These are phyloP conservation scores for Coriaria nepalensis DNA, from an alignment of 306 rosid genomes.

Conservation along the genomic window DNA sequence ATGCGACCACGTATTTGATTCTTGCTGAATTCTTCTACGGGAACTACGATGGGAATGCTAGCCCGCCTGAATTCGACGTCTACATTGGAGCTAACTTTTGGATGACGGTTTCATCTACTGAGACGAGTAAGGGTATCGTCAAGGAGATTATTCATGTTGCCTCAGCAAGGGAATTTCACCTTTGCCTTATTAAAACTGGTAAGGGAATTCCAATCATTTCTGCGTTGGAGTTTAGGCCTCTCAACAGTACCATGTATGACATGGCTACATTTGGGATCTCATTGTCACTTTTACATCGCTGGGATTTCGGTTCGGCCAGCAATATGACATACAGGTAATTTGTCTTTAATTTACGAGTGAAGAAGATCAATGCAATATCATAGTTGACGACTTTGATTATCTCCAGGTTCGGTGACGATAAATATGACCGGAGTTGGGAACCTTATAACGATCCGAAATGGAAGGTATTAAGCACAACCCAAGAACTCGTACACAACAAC, in stretches of 20 bases:
- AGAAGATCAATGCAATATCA: too few relatives aligned
- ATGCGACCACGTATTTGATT: conserved; percentile 15
- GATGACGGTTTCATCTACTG: conserved; percentile 7
- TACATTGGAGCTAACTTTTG: conserved; percentile 18
- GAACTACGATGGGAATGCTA: conserved; percentile 6
- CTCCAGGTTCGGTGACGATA: conserved; percentile 24
- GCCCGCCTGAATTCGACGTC: conserved; percentile 12
- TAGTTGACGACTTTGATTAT: too few relatives aligned
- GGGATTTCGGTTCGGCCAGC: conserved; percentile 9
- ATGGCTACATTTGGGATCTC: conserved; percentile 8
- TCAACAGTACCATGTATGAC: conserved; percentile 9
- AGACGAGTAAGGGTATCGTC: neutral
- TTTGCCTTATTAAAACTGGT: conserved; percentile 13
- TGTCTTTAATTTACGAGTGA: too few relatives aligned
- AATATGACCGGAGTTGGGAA: conserved; percentile 34
- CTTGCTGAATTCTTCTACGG: conserved; percentile 20
- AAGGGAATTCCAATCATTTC: conserved; percentile 16
- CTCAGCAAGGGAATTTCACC: conserved; percentile 2
- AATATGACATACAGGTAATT: too few relatives aligned
- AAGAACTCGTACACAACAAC: neutral
- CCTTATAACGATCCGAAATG: conserved; percentile 14
- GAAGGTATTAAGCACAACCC: conserved; percentile 1
- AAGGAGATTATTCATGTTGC: conserved; percentile 18
- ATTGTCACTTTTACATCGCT: conserved; percentile 11
- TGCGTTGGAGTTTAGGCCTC: conserved; percentile 19